phyloP scores from a whole-genome alignment of 2,329 filamentous ascomycete genomes.

The Verticillium longisporum region DNA sequence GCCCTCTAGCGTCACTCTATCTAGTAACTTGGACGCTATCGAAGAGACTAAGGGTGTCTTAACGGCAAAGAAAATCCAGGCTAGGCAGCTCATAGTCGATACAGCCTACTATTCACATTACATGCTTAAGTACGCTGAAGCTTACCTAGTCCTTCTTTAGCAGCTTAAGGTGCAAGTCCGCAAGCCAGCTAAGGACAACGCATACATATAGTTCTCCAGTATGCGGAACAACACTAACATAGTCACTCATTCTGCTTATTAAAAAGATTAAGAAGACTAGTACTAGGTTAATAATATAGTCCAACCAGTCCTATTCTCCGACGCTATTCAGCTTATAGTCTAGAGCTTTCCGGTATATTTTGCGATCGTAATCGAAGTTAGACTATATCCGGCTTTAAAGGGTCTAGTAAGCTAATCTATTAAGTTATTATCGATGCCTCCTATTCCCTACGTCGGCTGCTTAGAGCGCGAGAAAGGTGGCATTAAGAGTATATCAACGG shows the following conservation, averaged over 20 bases:
- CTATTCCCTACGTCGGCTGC: background rate
- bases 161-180: background rate
- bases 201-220: background rate
- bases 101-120: conserved; percentile 24
- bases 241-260: background rate
- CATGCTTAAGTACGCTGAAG: conserved; percentile 3
- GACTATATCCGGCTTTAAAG: conserved; percentile 31
- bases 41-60: conserved; percentile 13
- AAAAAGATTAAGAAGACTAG: background rate
- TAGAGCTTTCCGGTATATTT: conserved; percentile 4
- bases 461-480: conserved; percentile 13
- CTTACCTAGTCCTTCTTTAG: background rate
- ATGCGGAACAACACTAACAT: background rate
- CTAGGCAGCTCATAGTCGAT: conserved; percentile 17
- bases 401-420: conserved; percentile 27
- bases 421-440: background rate
- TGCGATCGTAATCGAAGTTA: conserved; percentile 20
- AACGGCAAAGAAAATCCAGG: conserved; percentile 11
- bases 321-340: conserved; percentile 5
- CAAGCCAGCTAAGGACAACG: background rate
- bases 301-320: conserved; percentile 5
- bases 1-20: conserved; percentile 14
- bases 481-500: conserved; percentile 2
- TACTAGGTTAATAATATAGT: conserved; percentile 12
- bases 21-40: conserved; percentile 20